Evolutionary conservation across 371 early-diverging fungal genomes (phyloP), one percentile per base, ranked within the genome.

Genomic region (Mortierella sp.): DNA sequence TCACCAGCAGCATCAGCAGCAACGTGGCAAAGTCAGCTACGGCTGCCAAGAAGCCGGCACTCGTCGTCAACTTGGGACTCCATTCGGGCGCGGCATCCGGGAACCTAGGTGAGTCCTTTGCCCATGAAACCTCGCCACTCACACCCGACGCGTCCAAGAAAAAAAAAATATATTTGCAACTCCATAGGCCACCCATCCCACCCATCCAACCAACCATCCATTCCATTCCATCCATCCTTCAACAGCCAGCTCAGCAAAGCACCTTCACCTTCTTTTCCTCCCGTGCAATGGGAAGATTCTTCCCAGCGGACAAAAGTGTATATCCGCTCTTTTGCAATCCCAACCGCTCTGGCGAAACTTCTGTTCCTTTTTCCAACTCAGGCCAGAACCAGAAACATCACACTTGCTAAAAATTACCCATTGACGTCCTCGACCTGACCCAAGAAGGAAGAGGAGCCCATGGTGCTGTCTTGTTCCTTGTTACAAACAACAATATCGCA

Each of bases 51-150:
- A 75, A 71, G 57, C 54, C 53, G 13, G 43, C 64, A 34, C 21
- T 64, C 64, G 40, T 69, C 11, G 51, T 64, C 34, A 83, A 87
- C 54, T 77, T 93, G 53, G 91, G 91, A 44, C 87, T 93, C 31
- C 93, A 91, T 78, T 90, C 90, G 79, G 93, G 91, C n/a, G 89
- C 92, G 26, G 91, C 89, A 11, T 90, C 88, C 55, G 93, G 93
- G 48, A 93, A 93, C 78, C 81, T 93, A 67, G 93, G 93, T 90
- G 90, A 79, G 77, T 71, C 0, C 16, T 57, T 50, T 69, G 53
- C 59, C 9, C 26, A 53, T 74, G 64, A 64, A 64, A 64, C 64
- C 21, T 64, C 64, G 37, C 64, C 64, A 64, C 64, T 64, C 64
- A 37, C 37, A 37, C 24, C 19, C 64, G 64, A 64, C 64, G 64